Base-by-base conservation (phyloP, 192 early-diverging fungal species). In the Umbelopsis sp. region DNA sequence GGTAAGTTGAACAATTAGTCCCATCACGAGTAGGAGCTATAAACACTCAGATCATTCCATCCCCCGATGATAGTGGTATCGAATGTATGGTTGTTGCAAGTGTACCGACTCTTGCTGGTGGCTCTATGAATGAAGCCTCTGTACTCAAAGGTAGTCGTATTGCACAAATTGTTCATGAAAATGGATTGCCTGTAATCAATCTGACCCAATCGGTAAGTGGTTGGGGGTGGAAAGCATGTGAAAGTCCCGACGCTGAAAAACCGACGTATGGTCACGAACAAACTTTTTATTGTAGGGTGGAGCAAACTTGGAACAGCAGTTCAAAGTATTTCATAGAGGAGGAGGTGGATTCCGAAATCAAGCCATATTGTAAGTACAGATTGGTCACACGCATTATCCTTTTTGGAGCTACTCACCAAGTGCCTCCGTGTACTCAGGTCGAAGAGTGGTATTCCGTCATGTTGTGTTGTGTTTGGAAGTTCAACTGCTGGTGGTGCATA, bases 401-500 rank as follows among this genome's bases (percentile, higher is more conserved):
- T 41, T 6, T 11, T 41, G 2, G 12, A 11, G 38, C 1, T 41
- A 11, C 38, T 41, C 7, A 41, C 38, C 38, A 41, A 41, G 12
- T 6, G 36, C 4, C 5, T 41, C 8, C 4, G 31, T 12, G 29
- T 32, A 20, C 17, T 32, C 70, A 88, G 88, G 71, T 88, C 89
- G 49, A 90, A 89, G 72, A 71, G 79, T 4, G 83, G 80, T 43
- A 74, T 90, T 49, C 89, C 89, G 8, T 86, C 89, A 7, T 85
- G 84, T 65, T 80, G 81, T 53, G 82, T 90, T 22, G 89, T 90
- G 22, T 90, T 90, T 80, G 89, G 89, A 69, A 88, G 80, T 45
- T 88, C 86, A 29, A 90, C 89, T 45, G 89, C 89, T 12, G 89
- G 89, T 56, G 89, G 89, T 47, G 89, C 89, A 9, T 90, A 90